Percentiles rank a stretch among this genome's conserved stretches.
Evolutionary conservation across 139 green algal species (phyloP).

Genomic region (Chlamydomonas incerta): DNA sequence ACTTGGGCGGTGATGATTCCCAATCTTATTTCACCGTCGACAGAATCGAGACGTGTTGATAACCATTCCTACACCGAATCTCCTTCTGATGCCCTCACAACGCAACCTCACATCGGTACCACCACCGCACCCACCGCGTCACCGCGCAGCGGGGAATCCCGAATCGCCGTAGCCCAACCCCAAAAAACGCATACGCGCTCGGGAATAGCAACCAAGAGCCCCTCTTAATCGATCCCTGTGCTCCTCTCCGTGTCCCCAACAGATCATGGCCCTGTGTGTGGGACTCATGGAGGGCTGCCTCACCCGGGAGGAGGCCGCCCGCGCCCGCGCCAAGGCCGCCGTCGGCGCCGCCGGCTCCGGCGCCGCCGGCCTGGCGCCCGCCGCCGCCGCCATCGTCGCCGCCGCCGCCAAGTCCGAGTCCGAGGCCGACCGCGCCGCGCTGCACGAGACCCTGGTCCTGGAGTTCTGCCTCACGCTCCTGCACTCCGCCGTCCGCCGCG

Average conservation of each 20-base stretch:
- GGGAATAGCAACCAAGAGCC: too few species aligned
- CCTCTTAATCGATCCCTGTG: too few species aligned
- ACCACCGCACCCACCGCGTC: too few species aligned
- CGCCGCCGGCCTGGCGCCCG: neutral
- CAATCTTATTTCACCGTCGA: conserved; percentile 22
- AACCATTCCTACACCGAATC: conserved; percentile 18
- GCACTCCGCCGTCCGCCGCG: conserved; percentile 33
- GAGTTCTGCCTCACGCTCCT: conserved; percentile 88
- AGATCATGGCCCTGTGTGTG: conserved; percentile 13
- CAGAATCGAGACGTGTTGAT: conserved; percentile 23
- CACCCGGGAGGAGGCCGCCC: conserved; percentile 52
- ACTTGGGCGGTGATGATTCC: neutral
- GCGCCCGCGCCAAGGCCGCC: conserved; percentile 52
- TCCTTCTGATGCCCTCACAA: conserved; percentile 5
- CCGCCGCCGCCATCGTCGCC: neutral
- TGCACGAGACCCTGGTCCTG: conserved; percentile 84
- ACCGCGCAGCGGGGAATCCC: too few species aligned
- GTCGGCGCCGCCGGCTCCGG: conserved; percentile 19
- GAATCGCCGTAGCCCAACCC: too few species aligned
- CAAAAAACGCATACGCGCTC: too few species aligned
- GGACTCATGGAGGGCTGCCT: conserved; percentile 60
- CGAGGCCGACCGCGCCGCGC: conserved; percentile 42
- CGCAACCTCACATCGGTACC: too few species aligned
- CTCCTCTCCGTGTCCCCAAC: too few species aligned
- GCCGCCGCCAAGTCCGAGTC: neutral